These are phyloP conservation scores for Solanum sparsipilum DNA, from an alignment of 257 asterid genomes.

Conservation along the genomic window DNA sequence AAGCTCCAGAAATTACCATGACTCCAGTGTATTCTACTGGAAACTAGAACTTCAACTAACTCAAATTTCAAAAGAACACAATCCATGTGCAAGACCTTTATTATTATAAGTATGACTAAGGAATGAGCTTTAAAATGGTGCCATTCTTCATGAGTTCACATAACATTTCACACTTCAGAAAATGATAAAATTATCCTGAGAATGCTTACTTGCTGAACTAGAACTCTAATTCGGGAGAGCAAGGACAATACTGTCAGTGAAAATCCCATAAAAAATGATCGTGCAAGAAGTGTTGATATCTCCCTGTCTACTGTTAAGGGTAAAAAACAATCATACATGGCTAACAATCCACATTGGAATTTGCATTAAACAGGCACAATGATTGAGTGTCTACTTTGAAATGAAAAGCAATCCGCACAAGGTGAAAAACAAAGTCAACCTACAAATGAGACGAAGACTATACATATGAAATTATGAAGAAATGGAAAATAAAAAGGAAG, in stretches of 20 bases:
- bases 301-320: conserved; percentile 54
- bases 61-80: background rate
- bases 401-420: background rate
- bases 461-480: background rate
- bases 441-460: background rate
- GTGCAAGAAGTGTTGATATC: conserved; percentile 80
- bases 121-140: background rate
- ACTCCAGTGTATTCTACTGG: background rate
- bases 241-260: conserved; percentile 64
- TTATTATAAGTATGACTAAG: background rate
- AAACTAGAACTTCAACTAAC: background rate
- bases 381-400: background rate
- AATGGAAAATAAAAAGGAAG: background rate
- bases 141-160: background rate
- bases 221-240: conserved; percentile 80
- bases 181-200: background rate
- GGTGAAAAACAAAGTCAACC: background rate
- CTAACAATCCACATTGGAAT: background rate
- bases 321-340: background rate
- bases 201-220: conserved; percentile 73
- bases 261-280: conserved; percentile 79
- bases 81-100: background rate
- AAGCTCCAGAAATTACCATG: background rate
- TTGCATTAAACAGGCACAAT: background rate
- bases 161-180: background rate